Percentiles rank a stretch among this genome's conserved stretches.
These are phyloP conservation scores for Penicillium riverlandense DNA, from an alignment of 495 filamentous ascomycete genomes.

Conservation along the genomic window DNA sequence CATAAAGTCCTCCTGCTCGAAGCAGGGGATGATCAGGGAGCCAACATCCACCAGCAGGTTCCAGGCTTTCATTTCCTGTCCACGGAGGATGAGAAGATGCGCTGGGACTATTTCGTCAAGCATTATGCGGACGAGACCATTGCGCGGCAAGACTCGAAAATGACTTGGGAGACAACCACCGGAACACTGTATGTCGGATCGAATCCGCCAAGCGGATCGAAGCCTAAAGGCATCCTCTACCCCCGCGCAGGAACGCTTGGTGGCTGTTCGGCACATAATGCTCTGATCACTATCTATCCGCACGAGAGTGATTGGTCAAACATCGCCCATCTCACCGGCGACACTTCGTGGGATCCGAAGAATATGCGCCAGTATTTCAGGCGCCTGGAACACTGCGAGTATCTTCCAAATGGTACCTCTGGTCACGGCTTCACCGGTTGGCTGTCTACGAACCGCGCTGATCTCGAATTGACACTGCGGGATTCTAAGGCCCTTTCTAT, in stretches of 20 bases:
- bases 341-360: conserved; percentile 23
- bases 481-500: conserved; percentile 48
- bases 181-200: conserved; percentile 22
- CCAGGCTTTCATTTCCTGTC: conserved; percentile 20
- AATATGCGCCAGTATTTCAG: conserved; percentile 31
- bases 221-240: conserved; percentile 26
- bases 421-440: too few species aligned
- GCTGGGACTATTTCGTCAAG: conserved; percentile 38
- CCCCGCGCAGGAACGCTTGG: conserved; percentile 34
- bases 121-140: conserved; percentile 27
- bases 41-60: conserved; percentile 19
- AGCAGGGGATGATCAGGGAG: conserved; percentile 49
- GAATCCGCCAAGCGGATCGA: conserved; percentile 23
- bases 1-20: conserved; percentile 52
- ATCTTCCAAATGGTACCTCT: too few species aligned
- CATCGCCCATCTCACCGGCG: conserved; percentile 29
- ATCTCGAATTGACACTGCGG: conserved; percentile 19
- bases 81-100: conserved; percentile 22
- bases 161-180: conserved; percentile 23
- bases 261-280: conserved; percentile 34
- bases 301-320: conserved; percentile 33
- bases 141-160: conserved; percentile 29
- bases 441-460: conserved; percentile 45
- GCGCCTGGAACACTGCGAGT: neutral
- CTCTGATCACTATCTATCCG: conserved; percentile 26